phyloP scores from a whole-genome alignment of 1,284 basidiomycete species.

The Leccinum angustisporum region DNA sequence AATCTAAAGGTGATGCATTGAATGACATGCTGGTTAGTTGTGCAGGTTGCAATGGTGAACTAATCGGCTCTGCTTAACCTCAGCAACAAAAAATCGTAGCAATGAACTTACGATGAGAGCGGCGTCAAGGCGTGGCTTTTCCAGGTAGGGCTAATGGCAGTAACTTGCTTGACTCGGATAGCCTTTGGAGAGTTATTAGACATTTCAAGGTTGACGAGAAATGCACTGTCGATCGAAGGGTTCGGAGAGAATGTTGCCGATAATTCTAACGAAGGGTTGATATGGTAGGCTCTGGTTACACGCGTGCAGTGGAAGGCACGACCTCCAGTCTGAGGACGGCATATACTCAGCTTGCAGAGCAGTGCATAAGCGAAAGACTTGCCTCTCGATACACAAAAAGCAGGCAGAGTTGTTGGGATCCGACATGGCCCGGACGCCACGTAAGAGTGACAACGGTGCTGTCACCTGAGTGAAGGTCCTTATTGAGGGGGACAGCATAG shows the following conservation, averaged over 20 bases:
- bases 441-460: conserved; percentile 50
- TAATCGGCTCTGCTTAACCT: conserved; percentile 28
- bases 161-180: conserved; percentile 56
- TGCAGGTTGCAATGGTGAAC: conserved; percentile 45
- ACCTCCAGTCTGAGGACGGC: conserved; percentile 40
- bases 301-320: conserved; percentile 55
- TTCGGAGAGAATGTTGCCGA: conserved; percentile 51
- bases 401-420: conserved; percentile 53
- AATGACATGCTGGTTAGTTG: conserved; percentile 53
- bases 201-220: conserved; percentile 57
- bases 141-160: conserved; percentile 67
- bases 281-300: conserved; percentile 56
- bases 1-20: conserved; percentile 41
- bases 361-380: conserved; percentile 17
- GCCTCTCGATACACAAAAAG: conserved; percentile 75
- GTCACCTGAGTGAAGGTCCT: conserved; percentile 38
- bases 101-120: conserved; percentile 43
- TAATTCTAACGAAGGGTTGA: conserved; percentile 54
- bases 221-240: conserved; percentile 47
- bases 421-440: conserved; percentile 50
- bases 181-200: conserved; percentile 47
- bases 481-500: conserved; percentile 42
- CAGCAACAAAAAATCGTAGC: neutral
- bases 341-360: neutral
- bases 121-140: conserved; percentile 41